Evolutionary conservation across 2,329 filamentous ascomycete species (phyloP).

Genomic region (Didymella segeticola): DNA sequence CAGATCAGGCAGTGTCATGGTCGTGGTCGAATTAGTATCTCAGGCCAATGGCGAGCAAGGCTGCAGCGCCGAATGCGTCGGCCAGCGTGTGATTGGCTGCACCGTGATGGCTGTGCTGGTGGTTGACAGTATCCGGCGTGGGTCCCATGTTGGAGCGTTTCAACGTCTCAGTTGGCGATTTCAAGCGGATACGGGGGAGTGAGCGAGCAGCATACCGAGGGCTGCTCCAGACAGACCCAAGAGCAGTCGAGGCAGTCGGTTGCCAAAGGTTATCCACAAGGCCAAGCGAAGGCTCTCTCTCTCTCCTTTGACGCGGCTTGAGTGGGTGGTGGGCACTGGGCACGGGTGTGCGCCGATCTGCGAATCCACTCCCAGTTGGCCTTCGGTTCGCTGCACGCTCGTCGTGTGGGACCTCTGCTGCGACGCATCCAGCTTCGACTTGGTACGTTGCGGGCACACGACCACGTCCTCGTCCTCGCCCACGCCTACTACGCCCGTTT

Average conservation of each 20-base stretch:
- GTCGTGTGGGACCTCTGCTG: no score
- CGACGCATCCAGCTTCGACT: slow-evolving; percentile 3
- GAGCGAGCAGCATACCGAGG: background rate
- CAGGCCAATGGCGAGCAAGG: background rate
- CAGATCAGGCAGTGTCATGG: background rate
- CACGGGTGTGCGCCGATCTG: slow-evolving; percentile 9
- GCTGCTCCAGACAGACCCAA: background rate
- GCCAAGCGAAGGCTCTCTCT: no score
- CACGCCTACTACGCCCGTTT: slow-evolving; percentile 28
- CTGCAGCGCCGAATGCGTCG: slow-evolving; percentile 1
- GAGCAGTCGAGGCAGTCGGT: background rate
- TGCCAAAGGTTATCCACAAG: background rate
- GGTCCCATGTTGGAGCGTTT: slow-evolving; percentile 6
- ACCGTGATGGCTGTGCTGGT: background rate
- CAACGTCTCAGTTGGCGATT: slow-evolving; percentile 6
- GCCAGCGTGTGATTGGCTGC: background rate
- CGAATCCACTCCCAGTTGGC: background rate
- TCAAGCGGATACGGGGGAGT: no score
- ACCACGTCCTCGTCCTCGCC: slow-evolving; percentile 21
- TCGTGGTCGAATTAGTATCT: no score
- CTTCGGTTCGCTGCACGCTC: slow-evolving; percentile 1
- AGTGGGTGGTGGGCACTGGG: no score
- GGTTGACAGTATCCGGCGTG: background rate
- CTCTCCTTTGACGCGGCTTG: background rate
- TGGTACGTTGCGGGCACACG: slow-evolving; percentile 29